A percentile compares a stretch with the other conserved stretches of the same genome.
Evolutionary conservation across 2,329 filamentous ascomycete species (phyloP).

Genomic region (Lachnum nothofagi): DNA sequence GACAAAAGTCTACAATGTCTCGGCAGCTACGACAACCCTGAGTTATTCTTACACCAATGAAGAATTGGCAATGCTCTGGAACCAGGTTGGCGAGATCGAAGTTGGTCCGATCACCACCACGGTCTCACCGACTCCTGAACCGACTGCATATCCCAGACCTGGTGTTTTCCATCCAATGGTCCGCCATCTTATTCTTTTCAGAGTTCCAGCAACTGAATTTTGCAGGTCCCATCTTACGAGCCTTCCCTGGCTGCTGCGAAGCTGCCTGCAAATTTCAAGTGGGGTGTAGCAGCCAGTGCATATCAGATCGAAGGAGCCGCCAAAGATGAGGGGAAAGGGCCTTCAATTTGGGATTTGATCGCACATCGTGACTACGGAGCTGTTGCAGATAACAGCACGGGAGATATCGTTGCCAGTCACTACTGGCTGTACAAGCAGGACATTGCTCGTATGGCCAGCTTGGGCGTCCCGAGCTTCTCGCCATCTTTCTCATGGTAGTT

Average conservation of each 20-base stretch:
- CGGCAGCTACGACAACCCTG: conserved; percentile 39
- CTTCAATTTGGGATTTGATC: conserved; percentile 40
- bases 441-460: conserved; percentile 46
- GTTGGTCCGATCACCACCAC: conserved; percentile 40
- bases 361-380: conserved; percentile 30
- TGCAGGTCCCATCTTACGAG: conserved; percentile 25
- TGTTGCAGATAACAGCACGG: conserved; percentile 37
- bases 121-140: conserved; percentile 39
- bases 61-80: conserved; percentile 42
- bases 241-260: conserved; percentile 29
- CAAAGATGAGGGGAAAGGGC: conserved; percentile 41
- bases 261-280: conserved; percentile 40
- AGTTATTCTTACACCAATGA: conserved; percentile 44
- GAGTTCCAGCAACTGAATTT: neutral
- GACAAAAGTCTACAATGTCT: conserved; percentile 35
- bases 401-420: conserved; percentile 47
- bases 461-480: conserved; percentile 49
- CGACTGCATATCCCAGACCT: conserved; percentile 36
- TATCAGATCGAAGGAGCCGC: conserved; percentile 44
- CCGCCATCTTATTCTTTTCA: conserved; percentile 30
- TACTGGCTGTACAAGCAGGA: conserved; percentile 55
- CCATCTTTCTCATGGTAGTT: conserved; percentile 32
- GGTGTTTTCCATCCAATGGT: conserved; percentile 40
- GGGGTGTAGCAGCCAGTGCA: conserved; percentile 45
- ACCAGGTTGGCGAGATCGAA: conserved; percentile 40